A percentile compares a stretch with the other conserved stretches of the same genome.
These are phyloP conservation scores for Cordyceps javanica DNA, from an alignment of 2,329 filamentous ascomycete species.

Conservation along the genomic window DNA sequence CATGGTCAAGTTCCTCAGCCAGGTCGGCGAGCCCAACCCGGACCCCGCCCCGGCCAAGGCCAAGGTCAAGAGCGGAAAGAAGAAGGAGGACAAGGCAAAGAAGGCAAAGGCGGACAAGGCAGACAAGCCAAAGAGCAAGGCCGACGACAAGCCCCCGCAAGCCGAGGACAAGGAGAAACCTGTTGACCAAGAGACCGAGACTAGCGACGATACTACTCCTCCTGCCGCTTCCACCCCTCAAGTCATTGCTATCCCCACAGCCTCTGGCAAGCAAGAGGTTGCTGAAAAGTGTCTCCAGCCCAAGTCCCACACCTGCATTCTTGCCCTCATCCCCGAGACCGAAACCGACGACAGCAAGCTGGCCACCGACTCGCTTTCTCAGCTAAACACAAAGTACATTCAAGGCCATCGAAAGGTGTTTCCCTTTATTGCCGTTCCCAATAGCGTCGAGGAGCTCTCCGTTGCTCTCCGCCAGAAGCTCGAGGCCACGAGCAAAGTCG, in stretches of 20 bases:
- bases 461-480: slow-evolving; percentile 49
- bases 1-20: slow-evolving; percentile 76
- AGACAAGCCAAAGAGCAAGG: slow-evolving; percentile 33
- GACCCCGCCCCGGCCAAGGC: slow-evolving; percentile 50
- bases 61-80: slow-evolving; percentile 34
- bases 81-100: slow-evolving; percentile 34
- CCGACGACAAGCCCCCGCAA: slow-evolving; percentile 28
- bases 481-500: slow-evolving; percentile 53
- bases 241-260: slow-evolving; percentile 57
- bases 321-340: slow-evolving; percentile 61
- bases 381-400: slow-evolving; percentile 70
- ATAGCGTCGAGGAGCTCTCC: slow-evolving; percentile 30
- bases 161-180: slow-evolving; percentile 16
- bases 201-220: slow-evolving; percentile 19
- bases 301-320: slow-evolving; percentile 76
- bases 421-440: slow-evolving; percentile 73
- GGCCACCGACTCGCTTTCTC: slow-evolving; percentile 58
- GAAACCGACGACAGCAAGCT: slow-evolving; percentile 46
- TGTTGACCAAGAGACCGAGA: slow-evolving; percentile 25
- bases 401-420: slow-evolving; percentile 64
- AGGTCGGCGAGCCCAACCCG: slow-evolving; percentile 72
- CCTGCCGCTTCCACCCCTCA: slow-evolving; percentile 21
- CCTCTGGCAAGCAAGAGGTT: slow-evolving; percentile 59
- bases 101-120: slow-evolving; percentile 32
- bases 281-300: slow-evolving; percentile 64